A percentile compares a stretch with the other conserved stretches of the same genome.
These are phyloP conservation scores for Vitis hybrid DNA, from an alignment of 177 flowering plant species.

Conservation along the genomic window DNA sequence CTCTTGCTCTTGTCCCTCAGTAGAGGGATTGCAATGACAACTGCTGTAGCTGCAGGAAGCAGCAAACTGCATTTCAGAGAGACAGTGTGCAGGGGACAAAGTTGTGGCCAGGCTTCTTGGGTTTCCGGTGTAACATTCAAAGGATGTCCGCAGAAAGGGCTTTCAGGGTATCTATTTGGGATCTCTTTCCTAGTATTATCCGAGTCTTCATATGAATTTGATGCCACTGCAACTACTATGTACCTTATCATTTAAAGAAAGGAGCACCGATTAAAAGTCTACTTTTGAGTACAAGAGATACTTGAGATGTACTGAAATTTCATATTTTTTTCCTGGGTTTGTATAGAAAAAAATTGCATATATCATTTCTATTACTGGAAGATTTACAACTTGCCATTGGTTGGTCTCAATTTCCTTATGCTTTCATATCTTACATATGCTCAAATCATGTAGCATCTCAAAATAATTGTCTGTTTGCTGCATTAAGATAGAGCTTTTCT, in stretches of 20 bases:
- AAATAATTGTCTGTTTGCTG: no score
- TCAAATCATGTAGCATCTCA: no score
- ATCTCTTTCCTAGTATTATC: not conserved
- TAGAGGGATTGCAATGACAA: slow-evolving; percentile 40
- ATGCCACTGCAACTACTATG: no score
- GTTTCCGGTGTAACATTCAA: slow-evolving; percentile 31
- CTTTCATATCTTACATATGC: no score
- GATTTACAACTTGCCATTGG: not conserved
- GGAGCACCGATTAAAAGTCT: no score
- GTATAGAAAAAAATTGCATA: no score
- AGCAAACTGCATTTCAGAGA: slow-evolving; percentile 34
- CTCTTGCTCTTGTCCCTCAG: not conserved
- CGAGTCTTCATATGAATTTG: no score
- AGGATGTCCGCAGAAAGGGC: slow-evolving; percentile 36
- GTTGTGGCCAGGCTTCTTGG: slow-evolving; percentile 41
- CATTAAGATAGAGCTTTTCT: not conserved
- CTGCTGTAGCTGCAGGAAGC: slow-evolving; percentile 49
- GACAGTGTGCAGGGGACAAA: slow-evolving; percentile 25
- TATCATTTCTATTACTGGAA: no score
- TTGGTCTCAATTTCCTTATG: not conserved
- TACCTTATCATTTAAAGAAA: no score
- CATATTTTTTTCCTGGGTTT: no score
- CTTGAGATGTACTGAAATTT: no score
- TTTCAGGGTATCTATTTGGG: slow-evolving; percentile 47
- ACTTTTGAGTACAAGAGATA: no score